Base-by-base conservation (phyloP, 805 yeast species). In the Candida namnaoensis region DNA sequence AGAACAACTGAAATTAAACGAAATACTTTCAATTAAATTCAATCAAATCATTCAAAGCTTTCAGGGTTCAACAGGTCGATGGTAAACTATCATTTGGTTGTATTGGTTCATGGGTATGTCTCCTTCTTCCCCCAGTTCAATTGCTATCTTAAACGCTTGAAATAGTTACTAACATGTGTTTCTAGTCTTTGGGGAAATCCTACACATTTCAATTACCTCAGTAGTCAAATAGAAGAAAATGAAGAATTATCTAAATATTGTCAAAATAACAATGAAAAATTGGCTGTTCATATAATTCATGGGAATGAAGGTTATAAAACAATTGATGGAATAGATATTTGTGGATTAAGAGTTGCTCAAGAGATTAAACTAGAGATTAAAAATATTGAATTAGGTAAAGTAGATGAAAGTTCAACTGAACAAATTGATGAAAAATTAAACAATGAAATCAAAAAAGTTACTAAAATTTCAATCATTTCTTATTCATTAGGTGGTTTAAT, bases 401-500 rank as follows among this genome's bases (percentile, higher is more conserved):
- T 19, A 19, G 19, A 19, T 19, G 19, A 19, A 19, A 19, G 19
- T 19, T 19, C 19, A 19, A 19, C 19, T 19, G 19, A 19, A 19
- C 19, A 19, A 19, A 19, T 19, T 19, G 19, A 19, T 19, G 19
- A 19, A 19, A 19, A 19, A 19, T 47, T 46, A 48, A 58, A 41
- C 38, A 46, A 37, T 5, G 56, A 51, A 24, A 45, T 38, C n/a
- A 52, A 56, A 12, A 49, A 45, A 13, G 86, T 87, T 10, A 66
- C 69, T n/a, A 74, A 78, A 50, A 68, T 88, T 43, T 82, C 95
- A 32, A 65, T 88, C 26, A 72, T 82, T 3, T 95, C 96, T 1
- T 88, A 87, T 58, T 84, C 95, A 0, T 62, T 88, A 38, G 96
- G 96, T 7, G 96, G 96, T 0, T 64, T 88, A 38, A 78, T 88